These are phyloP conservation scores for Fusarium sp. DNA, from an alignment of 2,329 filamentous ascomycete genomes.

Conservation along the genomic window DNA sequence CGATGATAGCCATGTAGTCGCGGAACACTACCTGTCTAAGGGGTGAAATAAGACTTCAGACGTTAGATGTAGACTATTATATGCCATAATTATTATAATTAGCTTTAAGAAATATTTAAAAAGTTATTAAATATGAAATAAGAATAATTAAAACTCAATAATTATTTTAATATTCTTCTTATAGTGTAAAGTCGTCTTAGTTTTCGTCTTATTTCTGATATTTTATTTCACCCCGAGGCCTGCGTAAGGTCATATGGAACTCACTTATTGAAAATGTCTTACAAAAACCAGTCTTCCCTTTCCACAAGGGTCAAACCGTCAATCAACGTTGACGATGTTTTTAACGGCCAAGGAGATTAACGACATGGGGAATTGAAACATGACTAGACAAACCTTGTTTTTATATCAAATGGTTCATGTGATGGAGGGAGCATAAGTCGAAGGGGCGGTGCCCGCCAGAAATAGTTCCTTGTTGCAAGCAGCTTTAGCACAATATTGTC, in stretches of 20 bases:
- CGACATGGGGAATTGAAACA: conserved; percentile 25
- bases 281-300: conserved; percentile 29
- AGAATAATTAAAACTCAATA: too few relatives aligned
- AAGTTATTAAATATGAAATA: too few relatives aligned
- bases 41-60: too few relatives aligned
- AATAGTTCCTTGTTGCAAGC: conserved; percentile 31
- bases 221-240: too few relatives aligned
- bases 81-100: too few relatives aligned
- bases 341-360: conserved; percentile 10
- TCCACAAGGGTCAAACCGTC: not conserved
- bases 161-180: too few relatives aligned
- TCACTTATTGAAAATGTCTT: conserved; percentile 37
- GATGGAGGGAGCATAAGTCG: conserved; percentile 33
- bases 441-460: conserved; percentile 36
- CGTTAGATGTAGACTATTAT: too few relatives aligned
- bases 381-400: conserved; percentile 2
- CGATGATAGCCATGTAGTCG: not conserved
- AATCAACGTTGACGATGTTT: conserved; percentile 19
- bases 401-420: conserved; percentile 8
- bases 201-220: too few relatives aligned
- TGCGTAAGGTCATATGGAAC: not conserved
- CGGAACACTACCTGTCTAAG: not conserved
- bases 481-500: conserved; percentile 30
- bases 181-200: too few relatives aligned
- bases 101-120: too few relatives aligned